Evolutionary conservation across 2,329 filamentous ascomycete genomes (phyloP).

Genomic region (Ciborinia camelliae): DNA sequence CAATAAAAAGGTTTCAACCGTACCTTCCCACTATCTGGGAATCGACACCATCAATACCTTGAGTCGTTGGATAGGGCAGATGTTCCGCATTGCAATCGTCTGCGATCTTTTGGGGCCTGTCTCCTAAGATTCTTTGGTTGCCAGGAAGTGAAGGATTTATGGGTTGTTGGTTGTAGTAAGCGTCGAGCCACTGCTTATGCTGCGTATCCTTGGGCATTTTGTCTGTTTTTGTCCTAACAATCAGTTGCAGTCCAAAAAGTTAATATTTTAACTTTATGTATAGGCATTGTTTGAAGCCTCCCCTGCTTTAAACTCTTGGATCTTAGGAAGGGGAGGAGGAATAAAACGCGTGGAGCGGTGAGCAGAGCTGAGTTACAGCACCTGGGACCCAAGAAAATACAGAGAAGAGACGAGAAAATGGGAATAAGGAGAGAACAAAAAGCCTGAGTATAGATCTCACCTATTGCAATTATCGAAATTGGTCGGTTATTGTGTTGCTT

Average conservation of each 20-base stretch:
- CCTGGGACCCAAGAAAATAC: neutral
- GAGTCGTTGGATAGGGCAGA: neutral
- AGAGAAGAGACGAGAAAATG: neutral
- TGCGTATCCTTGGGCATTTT: neutral
- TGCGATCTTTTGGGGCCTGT: neutral
- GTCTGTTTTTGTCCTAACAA: neutral
- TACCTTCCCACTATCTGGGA: slow-evolving; percentile 9
- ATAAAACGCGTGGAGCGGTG: neutral
- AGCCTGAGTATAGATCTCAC: neutral
- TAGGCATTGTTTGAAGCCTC: neutral
- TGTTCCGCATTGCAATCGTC: neutral
- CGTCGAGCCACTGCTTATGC: neutral
- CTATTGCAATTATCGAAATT: too few relatives aligned
- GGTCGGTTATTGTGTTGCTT: too few relatives aligned
- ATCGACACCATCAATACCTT: slow-evolving; percentile 2
- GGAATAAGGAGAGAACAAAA: too few relatives aligned
- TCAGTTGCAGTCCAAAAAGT: neutral
- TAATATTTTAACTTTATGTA: neutral
- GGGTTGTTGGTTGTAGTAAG: neutral
- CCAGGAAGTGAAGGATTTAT: too few relatives aligned
- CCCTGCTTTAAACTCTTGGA: neutral
- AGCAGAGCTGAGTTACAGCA: neutral
- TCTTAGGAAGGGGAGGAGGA: neutral
- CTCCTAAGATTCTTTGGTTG: too few relatives aligned
- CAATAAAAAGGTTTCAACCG: neutral